Evolutionary conservation across 140 eudicot genomes (phyloP).

Genomic region (Senecio squalidus): DNA sequence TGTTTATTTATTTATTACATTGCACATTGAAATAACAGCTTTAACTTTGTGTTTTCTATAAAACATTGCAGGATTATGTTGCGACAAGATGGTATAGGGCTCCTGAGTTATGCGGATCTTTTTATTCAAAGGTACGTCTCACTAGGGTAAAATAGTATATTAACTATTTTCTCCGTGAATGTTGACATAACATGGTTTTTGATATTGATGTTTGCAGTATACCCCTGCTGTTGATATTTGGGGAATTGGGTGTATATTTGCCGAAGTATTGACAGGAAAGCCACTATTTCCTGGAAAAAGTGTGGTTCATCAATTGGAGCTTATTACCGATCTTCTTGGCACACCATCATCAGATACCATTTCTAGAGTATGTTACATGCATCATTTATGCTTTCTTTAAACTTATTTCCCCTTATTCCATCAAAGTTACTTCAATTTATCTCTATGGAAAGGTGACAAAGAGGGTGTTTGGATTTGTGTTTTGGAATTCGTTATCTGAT

Average conservation of each 20-base stretch:
- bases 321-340: constrained; percentile 83
- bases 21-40: constrained; percentile 4
- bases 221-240: constrained; percentile 92
- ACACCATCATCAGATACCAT: constrained; percentile 82
- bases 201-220: constrained; percentile 44
- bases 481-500: no score
- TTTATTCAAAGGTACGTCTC: constrained; percentile 67
- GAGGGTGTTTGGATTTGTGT: no score
- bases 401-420: background rate
- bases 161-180: constrained; percentile 8
- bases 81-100: constrained; percentile 96
- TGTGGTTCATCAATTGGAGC: constrained; percentile 82
- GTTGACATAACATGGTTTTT: background rate
- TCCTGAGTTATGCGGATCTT: constrained; percentile 90
- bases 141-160: constrained; percentile 3
- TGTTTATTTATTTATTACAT: background rate
- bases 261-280: constrained; percentile 78
- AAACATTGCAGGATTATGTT: constrained; percentile 68
- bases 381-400: background rate
- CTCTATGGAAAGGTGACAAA: no score
- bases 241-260: constrained; percentile 94
- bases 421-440: no score
- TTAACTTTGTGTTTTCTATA: background rate
- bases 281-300: constrained; percentile 90
- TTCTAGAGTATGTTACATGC: constrained; percentile 46